Evolutionary conservation across 2,329 filamentous ascomycete species (phyloP).

Genomic region (Paraphoma sp.): DNA sequence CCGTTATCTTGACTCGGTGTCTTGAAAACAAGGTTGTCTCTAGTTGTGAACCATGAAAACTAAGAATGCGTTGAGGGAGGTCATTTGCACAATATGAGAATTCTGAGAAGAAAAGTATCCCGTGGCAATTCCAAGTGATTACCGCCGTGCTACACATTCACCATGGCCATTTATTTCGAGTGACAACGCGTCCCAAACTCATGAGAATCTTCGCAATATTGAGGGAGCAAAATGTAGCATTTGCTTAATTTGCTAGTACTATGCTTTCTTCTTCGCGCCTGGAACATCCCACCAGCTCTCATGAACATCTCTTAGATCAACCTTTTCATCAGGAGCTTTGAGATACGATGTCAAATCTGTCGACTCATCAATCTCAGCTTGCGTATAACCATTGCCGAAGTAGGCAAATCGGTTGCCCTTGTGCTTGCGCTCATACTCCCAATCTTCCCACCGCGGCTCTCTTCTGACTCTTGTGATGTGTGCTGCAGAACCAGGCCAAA

Average conservation of each 20-base stretch:
- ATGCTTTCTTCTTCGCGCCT: constrained; percentile 26
- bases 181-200: not conserved
- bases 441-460: constrained; percentile 67
- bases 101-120: no score
- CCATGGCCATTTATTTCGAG: no score
- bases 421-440: constrained; percentile 59
- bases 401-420: constrained; percentile 64
- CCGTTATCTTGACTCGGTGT: no score
- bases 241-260: not conserved
- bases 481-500: constrained; percentile 73
- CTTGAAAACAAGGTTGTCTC: no score
- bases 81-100: no score
- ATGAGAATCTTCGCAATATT: not conserved
- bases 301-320: constrained; percentile 68
- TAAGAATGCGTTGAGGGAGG: no score
- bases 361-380: constrained; percentile 62
- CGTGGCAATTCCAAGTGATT: no score
- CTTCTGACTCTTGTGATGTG: constrained; percentile 65
- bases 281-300: constrained; percentile 67
- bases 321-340: constrained; percentile 56
- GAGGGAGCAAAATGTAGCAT: no score
- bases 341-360: constrained; percentile 71
- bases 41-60: no score
- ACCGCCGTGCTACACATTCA: no score
- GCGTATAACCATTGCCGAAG: constrained; percentile 72